Evolutionary conservation across 2,329 filamentous ascomycete genomes (phyloP).

Genomic region (Diplocarpon mali): DNA sequence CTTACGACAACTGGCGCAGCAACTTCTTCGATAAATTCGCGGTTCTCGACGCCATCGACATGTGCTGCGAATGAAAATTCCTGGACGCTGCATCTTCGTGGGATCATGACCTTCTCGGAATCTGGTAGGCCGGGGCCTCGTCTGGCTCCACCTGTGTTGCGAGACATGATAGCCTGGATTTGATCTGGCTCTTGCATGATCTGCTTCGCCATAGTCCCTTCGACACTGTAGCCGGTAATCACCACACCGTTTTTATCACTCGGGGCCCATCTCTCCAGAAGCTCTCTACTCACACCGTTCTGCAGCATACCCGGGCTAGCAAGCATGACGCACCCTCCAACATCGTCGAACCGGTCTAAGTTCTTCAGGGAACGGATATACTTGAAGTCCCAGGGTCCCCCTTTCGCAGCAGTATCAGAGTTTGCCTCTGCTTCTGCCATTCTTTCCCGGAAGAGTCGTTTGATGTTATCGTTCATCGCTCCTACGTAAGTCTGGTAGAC

Average conservation of each 20-base stretch:
- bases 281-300: conserved; percentile 84
- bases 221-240: conserved; percentile 96
- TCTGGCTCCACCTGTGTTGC: conserved; percentile 51
- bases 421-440: conserved; percentile 83
- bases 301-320: conserved; percentile 97
- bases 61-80: conserved; percentile 95
- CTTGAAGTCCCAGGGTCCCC: conserved; percentile 92
- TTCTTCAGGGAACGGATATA: conserved; percentile 87
- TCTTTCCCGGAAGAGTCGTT: conserved; percentile 80
- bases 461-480: conserved; percentile 99
- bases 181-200: conserved; percentile 91
- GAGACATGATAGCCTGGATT: conserved; percentile 87
- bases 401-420: conserved; percentile 62
- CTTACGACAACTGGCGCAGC: conserved; percentile 82
- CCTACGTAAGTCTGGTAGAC: conserved; percentile 98
- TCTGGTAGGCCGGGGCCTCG: conserved; percentile 49
- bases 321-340: conserved; percentile 93
- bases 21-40: conserved; percentile 94
- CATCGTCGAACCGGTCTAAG: conserved; percentile 89
- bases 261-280: conserved; percentile 91
- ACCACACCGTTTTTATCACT: conserved; percentile 96
- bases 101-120: conserved; percentile 83
- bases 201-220: conserved; percentile 95
- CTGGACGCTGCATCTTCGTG: conserved; percentile 80
- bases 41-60: conserved; percentile 90